Evolutionary conservation across 169 alveolate species (phyloP), one percentile per base, ranked within the genome.

Genomic region (Cryptosporidium muris): DNA sequence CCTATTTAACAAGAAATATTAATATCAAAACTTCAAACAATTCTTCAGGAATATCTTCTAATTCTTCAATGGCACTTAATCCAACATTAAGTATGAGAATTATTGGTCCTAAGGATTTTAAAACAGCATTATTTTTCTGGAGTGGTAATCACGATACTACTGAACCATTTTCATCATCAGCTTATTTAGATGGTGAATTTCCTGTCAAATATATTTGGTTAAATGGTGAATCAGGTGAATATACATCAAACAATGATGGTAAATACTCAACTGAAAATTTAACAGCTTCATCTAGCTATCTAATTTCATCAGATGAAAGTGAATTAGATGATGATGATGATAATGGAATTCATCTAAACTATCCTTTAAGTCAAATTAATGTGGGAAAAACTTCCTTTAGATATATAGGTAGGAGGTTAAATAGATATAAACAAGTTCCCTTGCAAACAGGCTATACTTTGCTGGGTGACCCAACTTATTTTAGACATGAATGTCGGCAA

Each of bases 181-280:
- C 60, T 54, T 74, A 56, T 58, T 74, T 74, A 51, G 85, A 74
- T 4, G 85, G 85, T 11, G 85, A 74, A n/a, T 74, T 74, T 74
- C 9, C 68, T 58, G 74, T 68, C 8, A 74, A 74, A 74, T 74
- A 74, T 60, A 43, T 74, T 3, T 74, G 85, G 85, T 37, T 74
- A 2, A 74, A 74, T 40, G 85, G 85, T 1, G 85, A 74, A 51
- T 66, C 85, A 16, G 85, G 85, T 0, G 85, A 74, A 38, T 74
- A 74, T 47, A 74, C 60, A 9, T n/a, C 16, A 12, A 12, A 64
- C n/a, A 14, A 51, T 2, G 45, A 45, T 25, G 25, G 25, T 5
- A n/a, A 4, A 14, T 37, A 47, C 12, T 66, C 25, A 67, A 54
- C 51, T 14, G 4, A 3, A 11, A 12, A 25, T 56, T 45, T 14